These are phyloP conservation scores for Fomitiporia mediterranea DNA, from an alignment of 1,284 basidiomycete species.

Conservation along the genomic window DNA sequence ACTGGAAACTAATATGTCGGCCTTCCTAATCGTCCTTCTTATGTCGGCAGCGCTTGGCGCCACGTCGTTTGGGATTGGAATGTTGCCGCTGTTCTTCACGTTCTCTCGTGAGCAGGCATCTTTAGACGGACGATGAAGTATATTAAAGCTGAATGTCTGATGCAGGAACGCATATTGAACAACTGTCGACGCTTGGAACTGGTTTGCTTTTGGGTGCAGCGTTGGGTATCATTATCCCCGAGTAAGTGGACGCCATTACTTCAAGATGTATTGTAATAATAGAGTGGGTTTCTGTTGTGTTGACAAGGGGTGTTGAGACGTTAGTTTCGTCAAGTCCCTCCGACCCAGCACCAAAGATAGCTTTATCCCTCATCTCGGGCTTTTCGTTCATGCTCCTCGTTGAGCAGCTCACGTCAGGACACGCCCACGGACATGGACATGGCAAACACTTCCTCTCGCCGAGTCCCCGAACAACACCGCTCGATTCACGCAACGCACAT, in stretches of 20 bases:
- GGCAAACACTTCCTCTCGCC: conserved; percentile 19
- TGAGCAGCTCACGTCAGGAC: conserved; percentile 55
- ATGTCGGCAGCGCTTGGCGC: conserved; percentile 69
- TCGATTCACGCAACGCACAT: conserved; percentile 1
- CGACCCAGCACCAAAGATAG: conserved; percentile 53
- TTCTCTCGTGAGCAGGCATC: conserved; percentile 61
- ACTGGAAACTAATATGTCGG: conserved; percentile 23
- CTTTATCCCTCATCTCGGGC: conserved; percentile 70
- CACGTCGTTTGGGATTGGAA: conserved; percentile 70
- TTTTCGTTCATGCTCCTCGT: conserved; percentile 83
- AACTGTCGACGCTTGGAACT: conserved; percentile 67
- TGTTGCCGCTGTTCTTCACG: conserved; percentile 67
- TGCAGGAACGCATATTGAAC: conserved; percentile 50
- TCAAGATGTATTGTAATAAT: too few relatives aligned
- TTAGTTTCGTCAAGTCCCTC: conserved; percentile 37
- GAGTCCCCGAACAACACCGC: conserved; percentile 25
- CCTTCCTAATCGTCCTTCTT: conserved; percentile 39
- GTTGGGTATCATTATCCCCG: conserved; percentile 86
- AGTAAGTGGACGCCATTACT: conserved; percentile 42
- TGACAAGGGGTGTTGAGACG: conserved; percentile 58
- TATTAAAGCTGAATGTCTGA: conserved; percentile 18
- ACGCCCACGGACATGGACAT: conserved; percentile 35
- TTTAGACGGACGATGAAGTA: conserved; percentile 1
- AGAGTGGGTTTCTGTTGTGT: background rate
- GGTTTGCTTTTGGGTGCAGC: conserved; percentile 89